Conservation (phyloP, 2,329 filamentous ascomycete genomes). For the Fusarium siculi region DNA sequence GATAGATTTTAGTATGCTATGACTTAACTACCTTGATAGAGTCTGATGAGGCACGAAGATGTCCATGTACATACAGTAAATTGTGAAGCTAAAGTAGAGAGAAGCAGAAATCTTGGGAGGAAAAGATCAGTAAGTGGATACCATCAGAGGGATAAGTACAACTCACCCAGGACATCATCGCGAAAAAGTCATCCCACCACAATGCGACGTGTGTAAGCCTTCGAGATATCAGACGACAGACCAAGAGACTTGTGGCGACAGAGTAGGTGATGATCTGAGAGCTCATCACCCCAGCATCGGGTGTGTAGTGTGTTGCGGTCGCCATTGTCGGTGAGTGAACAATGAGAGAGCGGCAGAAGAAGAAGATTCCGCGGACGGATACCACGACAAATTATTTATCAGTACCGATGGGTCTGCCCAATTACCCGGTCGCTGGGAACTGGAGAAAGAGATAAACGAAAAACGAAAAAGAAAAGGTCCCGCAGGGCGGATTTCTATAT, state of each 20-base stretch:
- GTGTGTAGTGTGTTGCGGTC: neutral
- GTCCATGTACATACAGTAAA: constrained; percentile 20
- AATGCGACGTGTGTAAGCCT: constrained; percentile 20
- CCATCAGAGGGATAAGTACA: neutral
- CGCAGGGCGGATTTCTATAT: neutral
- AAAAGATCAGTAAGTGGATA: neutral
- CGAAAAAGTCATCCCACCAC: constrained; percentile 30
- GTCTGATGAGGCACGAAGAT: neutral
- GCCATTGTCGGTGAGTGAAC: neutral
- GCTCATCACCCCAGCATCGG: constrained; percentile 26
- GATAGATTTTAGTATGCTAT: neutral
- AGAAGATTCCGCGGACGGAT: neutral
- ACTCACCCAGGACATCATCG: constrained; percentile 25
- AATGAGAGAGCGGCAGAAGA: neutral
- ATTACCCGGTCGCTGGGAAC: neutral
- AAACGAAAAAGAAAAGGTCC: neutral
- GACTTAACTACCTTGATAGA: no score
- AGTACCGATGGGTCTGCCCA: neutral
- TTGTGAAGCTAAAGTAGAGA: constrained; percentile 24
- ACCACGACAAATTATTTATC: neutral
- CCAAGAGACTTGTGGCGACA: constrained; percentile 9
- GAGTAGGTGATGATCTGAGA: constrained; percentile 21
- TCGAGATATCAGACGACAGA: constrained; percentile 21
- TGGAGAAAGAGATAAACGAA: neutral
- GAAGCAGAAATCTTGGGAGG: constrained; percentile 4